Conservation (phyloP, 2,329 filamentous ascomycete species). For the Didymellaceae sp. region DNA sequence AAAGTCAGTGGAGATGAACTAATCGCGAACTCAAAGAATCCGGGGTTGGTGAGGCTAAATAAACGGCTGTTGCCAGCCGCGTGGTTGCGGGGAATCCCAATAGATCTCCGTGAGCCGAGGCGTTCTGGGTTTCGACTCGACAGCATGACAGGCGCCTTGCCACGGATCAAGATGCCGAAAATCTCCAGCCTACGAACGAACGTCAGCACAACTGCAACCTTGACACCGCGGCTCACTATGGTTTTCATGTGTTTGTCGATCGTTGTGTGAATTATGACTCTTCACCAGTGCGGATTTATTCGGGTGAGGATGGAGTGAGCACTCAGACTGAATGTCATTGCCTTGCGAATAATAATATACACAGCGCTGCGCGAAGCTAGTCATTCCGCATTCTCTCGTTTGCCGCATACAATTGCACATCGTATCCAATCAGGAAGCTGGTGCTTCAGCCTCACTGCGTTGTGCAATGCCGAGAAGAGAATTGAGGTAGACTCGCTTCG, state of each 20-base stretch:
- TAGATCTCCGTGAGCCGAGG: constrained; percentile 24
- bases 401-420: not conserved
- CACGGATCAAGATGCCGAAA: constrained; percentile 20
- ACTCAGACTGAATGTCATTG: constrained; percentile 18
- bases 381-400: not conserved
- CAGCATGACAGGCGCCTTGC: constrained; percentile 16
- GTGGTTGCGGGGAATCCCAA: constrained; percentile 8
- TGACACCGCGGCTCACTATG: no score
- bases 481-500: not conserved
- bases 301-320: not conserved
- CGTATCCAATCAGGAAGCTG: constrained; percentile 1
- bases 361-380: constrained; percentile 6
- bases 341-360: constrained; percentile 17
- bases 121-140: constrained; percentile 24
- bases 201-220: not conserved
- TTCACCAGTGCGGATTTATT: not conserved
- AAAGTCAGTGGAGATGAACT: constrained; percentile 3
- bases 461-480: not conserved
- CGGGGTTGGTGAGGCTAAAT: constrained; percentile 37
- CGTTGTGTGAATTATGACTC: no score
- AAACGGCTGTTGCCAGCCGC: constrained; percentile 25
- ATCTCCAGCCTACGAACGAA: constrained; percentile 8
- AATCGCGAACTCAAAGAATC: constrained; percentile 16
- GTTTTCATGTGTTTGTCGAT: no score
- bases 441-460: constrained; percentile 4